Conservation (phyloP, 2,329 filamentous ascomycete genomes). For the Chaetomium sp. region DNA sequence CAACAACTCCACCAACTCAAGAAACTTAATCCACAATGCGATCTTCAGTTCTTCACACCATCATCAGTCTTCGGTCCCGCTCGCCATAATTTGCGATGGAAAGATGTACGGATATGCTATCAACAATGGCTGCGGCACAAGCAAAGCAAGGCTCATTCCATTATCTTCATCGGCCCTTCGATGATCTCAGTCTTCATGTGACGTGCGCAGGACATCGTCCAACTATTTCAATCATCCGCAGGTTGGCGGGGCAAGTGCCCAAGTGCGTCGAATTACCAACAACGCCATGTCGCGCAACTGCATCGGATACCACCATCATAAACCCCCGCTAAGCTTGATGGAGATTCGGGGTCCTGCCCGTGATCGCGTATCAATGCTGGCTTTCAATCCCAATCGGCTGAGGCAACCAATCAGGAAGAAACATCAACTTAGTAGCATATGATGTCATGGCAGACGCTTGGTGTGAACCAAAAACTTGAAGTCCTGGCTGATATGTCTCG, state of each 20-base stretch:
- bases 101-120: too few relatives aligned
- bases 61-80: not conserved
- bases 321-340: not conserved
- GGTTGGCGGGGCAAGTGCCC: not conserved
- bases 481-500: not conserved
- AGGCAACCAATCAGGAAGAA: slow-evolving; percentile 3
- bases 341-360: not conserved
- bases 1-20: not conserved
- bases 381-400: not conserved
- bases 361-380: not conserved
- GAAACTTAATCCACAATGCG: too few relatives aligned
- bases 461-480: too few relatives aligned
- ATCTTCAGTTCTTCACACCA: too few relatives aligned
- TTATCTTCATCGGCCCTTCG: not conserved
- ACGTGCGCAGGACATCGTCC: not conserved
- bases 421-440: not conserved
- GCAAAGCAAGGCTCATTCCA: not conserved
- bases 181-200: not conserved
- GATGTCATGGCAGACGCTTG: slow-evolving; percentile 14
- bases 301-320: not conserved
- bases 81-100: too few relatives aligned
- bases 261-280: not conserved
- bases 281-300: not conserved
- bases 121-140: not conserved
- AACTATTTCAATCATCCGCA: not conserved